Base-by-base conservation (phyloP, 371 early-diverging fungal species). In the Mortierella sp. region DNA sequence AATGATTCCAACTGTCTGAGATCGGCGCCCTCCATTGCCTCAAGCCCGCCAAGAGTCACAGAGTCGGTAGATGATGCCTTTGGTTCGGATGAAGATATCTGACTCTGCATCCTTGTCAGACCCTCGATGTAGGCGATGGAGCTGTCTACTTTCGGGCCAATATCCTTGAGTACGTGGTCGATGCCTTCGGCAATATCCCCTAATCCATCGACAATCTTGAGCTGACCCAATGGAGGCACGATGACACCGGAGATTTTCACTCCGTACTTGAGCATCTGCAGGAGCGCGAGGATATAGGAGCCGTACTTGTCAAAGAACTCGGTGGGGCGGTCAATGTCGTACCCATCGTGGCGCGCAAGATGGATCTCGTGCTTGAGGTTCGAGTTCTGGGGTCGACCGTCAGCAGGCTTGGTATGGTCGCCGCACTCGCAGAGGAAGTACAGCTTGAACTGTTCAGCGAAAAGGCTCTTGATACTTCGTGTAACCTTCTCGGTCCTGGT, bases 261-360 rank as follows among this genome's bases (percentile, higher is more conserved):
- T 0, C 82, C 82, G 21, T 50, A 76, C 46, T 75, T 61, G 71
- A 82, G 26, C 74, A 76, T 76, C 48, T 78, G 64, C 61, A 82
- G 46, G 71, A 82, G 57, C 16, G 50, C 70, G 51, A 82, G 54
- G 10, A 76, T 53, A 28, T 79, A 72, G 1, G 75, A 6, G 3
- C 82, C 78, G 13, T 82, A 82, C 73, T 75, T 75, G 8, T 78
- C 44, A 21, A 78, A 82, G 28, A 82, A 82, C 70, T 78, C 82
- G 28, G 37, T 78, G 21, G 82, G 82, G 1, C 48, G 50, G 40
- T 74, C 76, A 8, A 82, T 21, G 13, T 16, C 24, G 21, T 53
- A 53, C 6, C 53, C 53, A 0, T 53, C 74, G 50, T 74, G 74
- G 2, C 31, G 21, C 31, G 74, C 74, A 2, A 64, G 48, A 50